These are phyloP conservation scores for Phyllosticta citriasiana DNA, from an alignment of 2,329 filamentous ascomycete species.

Conservation along the genomic window DNA sequence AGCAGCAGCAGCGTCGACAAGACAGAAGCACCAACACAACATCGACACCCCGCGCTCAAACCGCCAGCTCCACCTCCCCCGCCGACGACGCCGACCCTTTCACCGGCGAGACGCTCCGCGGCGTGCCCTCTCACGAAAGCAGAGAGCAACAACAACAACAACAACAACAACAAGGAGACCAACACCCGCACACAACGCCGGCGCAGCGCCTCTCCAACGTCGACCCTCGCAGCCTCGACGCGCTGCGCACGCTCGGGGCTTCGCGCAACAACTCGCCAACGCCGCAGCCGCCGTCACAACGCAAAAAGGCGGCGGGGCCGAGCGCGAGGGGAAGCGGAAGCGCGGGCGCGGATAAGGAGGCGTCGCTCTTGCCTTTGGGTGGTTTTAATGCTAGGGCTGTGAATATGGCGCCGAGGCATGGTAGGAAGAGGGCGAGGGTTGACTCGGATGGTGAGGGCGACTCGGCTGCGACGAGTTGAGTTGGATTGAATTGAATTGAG, in stretches of 20 bases:
- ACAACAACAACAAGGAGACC: too few species aligned
- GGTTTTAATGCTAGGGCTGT: background rate
- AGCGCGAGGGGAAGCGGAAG: background rate
- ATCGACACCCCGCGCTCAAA: background rate
- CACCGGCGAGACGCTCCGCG: background rate
- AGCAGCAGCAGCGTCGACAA: background rate
- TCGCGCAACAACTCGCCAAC: slow-evolving; percentile 3
- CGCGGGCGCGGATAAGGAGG: background rate
- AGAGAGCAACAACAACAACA: background rate
- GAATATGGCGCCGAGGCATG: background rate
- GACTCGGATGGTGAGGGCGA: background rate
- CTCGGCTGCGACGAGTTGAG: background rate
- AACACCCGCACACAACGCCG: background rate
- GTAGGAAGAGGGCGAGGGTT: background rate
- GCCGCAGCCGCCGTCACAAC: background rate
- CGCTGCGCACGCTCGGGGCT: slow-evolving; percentile 1
- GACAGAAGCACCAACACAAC: background rate
- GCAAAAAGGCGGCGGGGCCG: background rate
- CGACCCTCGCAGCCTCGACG: slow-evolving; percentile 5
- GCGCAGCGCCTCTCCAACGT: background rate
- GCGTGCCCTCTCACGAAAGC: background rate
- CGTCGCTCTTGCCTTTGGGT: background rate
- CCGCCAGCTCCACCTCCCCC: background rate
- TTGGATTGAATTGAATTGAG: too few species aligned
- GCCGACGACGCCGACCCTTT: background rate